phyloP scores from a whole-genome alignment of 1,139 yeast genomes.

The Pichia sp. region DNA sequence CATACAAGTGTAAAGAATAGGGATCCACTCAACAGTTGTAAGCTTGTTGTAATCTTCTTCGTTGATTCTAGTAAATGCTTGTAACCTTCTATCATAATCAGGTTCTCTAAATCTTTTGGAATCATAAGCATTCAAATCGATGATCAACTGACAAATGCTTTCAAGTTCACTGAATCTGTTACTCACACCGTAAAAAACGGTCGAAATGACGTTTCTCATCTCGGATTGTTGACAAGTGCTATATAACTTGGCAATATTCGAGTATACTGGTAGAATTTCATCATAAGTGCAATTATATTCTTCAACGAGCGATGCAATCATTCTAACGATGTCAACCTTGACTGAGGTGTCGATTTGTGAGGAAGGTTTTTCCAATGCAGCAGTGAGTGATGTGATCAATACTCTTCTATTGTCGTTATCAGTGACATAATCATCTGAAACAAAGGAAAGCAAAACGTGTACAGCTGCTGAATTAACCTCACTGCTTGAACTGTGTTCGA shows the following conservation, averaged over 20 bases:
- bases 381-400: conserved; percentile 55
- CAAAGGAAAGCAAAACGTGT: conserved; percentile 49
- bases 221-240: conserved; percentile 54
- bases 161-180: conserved; percentile 43
- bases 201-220: conserved; percentile 58
- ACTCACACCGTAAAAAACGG: conserved; percentile 60
- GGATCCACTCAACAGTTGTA: conserved; percentile 68
- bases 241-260: conserved; percentile 56
- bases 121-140: conserved; percentile 68
- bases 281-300: conserved; percentile 52
- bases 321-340: conserved; percentile 55
- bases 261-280: conserved; percentile 53
- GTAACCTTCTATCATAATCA: conserved; percentile 72
- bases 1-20: conserved; percentile 64
- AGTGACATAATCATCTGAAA: conserved; percentile 58
- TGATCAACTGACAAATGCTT: conserved; percentile 48
- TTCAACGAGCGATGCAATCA: conserved; percentile 37
- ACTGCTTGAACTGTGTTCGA: conserved; percentile 42
- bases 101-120: conserved; percentile 62
- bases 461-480: conserved; percentile 54
- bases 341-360: conserved; percentile 51
- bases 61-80: conserved; percentile 63
- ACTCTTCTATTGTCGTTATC: conserved; percentile 53
- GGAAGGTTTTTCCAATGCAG: conserved; percentile 60
- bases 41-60: conserved; percentile 48